Evolutionary conservation across 805 yeast species (phyloP).

Genomic region (Candida quercuum): DNA sequence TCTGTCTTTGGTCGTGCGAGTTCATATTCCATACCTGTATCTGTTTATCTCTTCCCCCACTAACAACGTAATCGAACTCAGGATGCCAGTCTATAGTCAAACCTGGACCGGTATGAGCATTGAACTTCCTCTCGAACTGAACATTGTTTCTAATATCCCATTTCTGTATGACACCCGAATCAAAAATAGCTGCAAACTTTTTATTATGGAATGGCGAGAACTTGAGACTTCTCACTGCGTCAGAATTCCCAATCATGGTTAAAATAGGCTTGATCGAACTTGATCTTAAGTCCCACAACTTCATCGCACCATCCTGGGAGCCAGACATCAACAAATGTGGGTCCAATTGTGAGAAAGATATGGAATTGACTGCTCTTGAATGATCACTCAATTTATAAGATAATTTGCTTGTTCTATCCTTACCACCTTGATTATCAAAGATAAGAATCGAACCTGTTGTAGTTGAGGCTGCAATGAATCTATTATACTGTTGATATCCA

Average conservation of each 20-base stretch:
- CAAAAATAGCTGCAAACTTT: constrained; percentile 74
- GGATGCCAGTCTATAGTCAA: constrained; percentile 87
- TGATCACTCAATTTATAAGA: constrained; percentile 34
- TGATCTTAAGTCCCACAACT: constrained; percentile 66
- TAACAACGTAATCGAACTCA: constrained; percentile 67
- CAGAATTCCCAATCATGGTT: constrained; percentile 59
- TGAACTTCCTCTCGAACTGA: constrained; percentile 62
- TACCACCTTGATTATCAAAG: constrained; percentile 22
- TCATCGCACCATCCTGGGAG: constrained; percentile 75
- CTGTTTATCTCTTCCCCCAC: constrained; percentile 91
- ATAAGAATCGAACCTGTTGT: constrained; percentile 43
- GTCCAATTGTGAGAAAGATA: constrained; percentile 34
- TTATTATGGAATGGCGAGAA: constrained; percentile 49
- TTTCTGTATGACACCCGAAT: constrained; percentile 79
- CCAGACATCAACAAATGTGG: constrained; percentile 48
- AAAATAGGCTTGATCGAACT: constrained; percentile 40
- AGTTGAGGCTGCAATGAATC: constrained; percentile 37
- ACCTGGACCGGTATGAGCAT: constrained; percentile 91
- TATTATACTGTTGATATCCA: constrained; percentile 35
- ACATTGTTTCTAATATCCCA: constrained; percentile 77
- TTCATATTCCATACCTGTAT: constrained; percentile 70
- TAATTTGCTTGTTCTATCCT: constrained; percentile 25
- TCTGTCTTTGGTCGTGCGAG: constrained; percentile 28
- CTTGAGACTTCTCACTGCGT: constrained; percentile 57
- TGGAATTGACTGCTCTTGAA: constrained; percentile 40